A percentile compares a stretch with the other conserved stretches of the same genome.
Evolutionary conservation across 164 flowering plant species (phyloP).

Genomic region (Saururus chinensis): DNA sequence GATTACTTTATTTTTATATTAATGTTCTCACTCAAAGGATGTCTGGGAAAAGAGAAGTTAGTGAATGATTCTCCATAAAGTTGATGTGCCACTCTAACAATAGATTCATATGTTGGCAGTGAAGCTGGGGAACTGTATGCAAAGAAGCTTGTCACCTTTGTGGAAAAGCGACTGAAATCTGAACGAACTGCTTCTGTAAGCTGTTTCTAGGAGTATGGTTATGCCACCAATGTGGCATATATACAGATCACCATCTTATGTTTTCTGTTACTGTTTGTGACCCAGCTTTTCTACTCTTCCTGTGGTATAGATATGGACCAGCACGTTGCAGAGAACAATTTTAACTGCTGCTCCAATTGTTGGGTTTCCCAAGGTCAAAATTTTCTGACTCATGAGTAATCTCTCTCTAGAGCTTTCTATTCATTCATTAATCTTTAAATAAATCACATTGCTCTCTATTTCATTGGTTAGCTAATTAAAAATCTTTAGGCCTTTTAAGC

Average conservation of each 20-base stretch:
- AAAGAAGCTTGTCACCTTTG: conserved; percentile 87
- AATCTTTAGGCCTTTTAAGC: neutral
- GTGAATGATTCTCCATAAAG: neutral
- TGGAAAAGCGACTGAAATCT: conserved; percentile 80
- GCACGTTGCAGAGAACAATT: conserved; percentile 92
- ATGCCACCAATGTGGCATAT: neutral
- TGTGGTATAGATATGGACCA: conserved; percentile 83
- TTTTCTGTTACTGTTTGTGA: neutral
- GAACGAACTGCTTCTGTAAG: conserved; percentile 98
- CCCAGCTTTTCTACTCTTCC: neutral
- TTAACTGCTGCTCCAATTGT: conserved; percentile 82
- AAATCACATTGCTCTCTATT: no score
- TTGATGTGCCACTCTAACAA: neutral
- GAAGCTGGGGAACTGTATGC: conserved; percentile 82
- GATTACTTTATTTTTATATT: neutral
- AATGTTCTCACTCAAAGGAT: neutral
- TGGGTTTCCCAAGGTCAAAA: conserved; percentile 90
- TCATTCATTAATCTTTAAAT: no score
- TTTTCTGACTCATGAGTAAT: neutral
- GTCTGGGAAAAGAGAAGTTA: neutral
- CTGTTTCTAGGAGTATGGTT: neutral
- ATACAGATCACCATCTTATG: neutral
- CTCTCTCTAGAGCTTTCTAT: no score
- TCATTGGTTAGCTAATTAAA: no score
- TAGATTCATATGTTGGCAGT: conserved; percentile 41